These are phyloP conservation scores for Tulasnella sp. DNA, from an alignment of 768 basidiomycete species.

Conservation along the genomic window DNA sequence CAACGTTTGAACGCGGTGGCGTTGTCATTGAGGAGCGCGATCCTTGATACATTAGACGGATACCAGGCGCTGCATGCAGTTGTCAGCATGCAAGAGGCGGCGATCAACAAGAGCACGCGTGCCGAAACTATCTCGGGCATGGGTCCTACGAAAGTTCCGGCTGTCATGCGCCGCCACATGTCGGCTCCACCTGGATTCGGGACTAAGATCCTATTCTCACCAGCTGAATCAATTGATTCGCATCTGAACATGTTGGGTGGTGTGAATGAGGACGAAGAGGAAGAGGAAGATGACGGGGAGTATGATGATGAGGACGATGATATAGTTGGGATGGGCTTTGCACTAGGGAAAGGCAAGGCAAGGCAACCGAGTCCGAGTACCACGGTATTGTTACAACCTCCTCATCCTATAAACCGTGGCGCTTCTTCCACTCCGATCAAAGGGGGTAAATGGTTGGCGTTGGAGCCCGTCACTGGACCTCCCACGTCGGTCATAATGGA, in stretches of 20 bases:
- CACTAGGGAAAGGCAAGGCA: slow-evolving; percentile 26
- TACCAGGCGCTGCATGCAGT: slow-evolving; percentile 4
- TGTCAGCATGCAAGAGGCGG: slow-evolving; percentile 2
- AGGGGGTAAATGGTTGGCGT: background rate
- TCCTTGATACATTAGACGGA: slow-evolving; percentile 4
- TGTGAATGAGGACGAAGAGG: background rate
- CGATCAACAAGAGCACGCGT: too few relatives aligned
- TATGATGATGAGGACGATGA: slow-evolving; percentile 34
- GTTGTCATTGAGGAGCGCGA: background rate
- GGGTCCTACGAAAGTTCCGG: too few relatives aligned
- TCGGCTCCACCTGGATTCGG: background rate
- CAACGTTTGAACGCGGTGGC: background rate
- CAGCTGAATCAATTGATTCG: background rate
- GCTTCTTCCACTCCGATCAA: background rate
- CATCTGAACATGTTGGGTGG: background rate
- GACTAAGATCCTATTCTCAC: background rate
- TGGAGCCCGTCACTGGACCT: background rate
- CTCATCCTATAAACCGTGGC: background rate
- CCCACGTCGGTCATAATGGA: background rate
- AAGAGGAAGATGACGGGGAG: slow-evolving; percentile 22
- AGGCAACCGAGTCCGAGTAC: background rate
- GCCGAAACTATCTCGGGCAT: too few relatives aligned
- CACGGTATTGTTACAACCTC: background rate
- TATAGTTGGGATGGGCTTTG: slow-evolving; percentile 47
- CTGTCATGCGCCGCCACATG: background rate